Base-by-base conservation (phyloP, 1,139 yeast species). In the Meyerozyma elateridarum region DNA sequence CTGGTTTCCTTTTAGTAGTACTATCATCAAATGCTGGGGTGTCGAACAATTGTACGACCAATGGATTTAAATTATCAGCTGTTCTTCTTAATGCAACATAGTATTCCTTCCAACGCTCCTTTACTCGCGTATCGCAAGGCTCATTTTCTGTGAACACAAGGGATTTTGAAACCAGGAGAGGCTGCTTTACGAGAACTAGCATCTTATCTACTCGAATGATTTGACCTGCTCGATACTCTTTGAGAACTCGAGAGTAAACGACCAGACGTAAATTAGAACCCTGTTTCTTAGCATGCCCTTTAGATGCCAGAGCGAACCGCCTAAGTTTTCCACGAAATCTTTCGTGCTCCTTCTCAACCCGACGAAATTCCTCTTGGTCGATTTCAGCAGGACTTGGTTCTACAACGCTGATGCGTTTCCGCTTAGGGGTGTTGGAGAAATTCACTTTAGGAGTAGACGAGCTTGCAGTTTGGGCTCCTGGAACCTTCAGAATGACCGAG, bases 31-130 rank as follows among this genome's bases (percentile, higher is more conserved):
- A 51, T 40, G 2, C 64, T 53, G n/a, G 57, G 2, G 61, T 52
- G 18, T 71, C 72, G 52, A 76, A 80, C 37, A 87, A 73, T 45
- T 85, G 89, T 1, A 85, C 42, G 2, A 64, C 53, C 2, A 85
- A 50, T 0, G 88, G 85, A 6, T 59, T 56, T 2, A 55, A 59
- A 0, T 48, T 33, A 35, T 65, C 57, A 16, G 73, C 76, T 1
- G 83, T 73, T 26, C 74, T 73, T 36, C 91, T 59, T 0, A 81
- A 75, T 4, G 81, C 84, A 2, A 81, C 79, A 20, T 74, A 57
- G 48, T 76, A 82, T 49, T 87, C 95, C 37, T 70, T 73, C 91
- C 95, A 85, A 29, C 85, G 59, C 37, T 82, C 87, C n/a, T 65
- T 41, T 2, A 83, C 65, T 31, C 79, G 56, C 1, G 85, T 62